phyloP scores from a whole-genome alignment of 2,329 filamentous ascomycete genomes.

The Sporothrix schenckii region DNA sequence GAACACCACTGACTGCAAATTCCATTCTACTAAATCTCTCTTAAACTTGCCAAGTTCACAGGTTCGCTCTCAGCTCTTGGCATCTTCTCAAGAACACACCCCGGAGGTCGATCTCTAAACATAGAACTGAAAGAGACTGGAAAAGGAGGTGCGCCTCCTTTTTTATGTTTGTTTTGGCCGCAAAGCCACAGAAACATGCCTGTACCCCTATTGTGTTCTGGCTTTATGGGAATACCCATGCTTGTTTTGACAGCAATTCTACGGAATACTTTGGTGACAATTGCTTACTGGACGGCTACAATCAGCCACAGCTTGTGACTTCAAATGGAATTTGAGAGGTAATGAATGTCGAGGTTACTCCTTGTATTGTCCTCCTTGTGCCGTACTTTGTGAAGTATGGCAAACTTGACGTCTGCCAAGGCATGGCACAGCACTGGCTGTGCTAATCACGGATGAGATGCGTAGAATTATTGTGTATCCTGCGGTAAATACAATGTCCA shows the following conservation, averaged over 20 bases:
- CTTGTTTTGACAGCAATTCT: conserved; percentile 4
- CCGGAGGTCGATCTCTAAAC: conserved; percentile 26
- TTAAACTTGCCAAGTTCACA: conserved; percentile 5
- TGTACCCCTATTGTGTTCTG: background rate
- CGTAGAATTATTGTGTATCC: too few relatives aligned
- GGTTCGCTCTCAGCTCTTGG: background rate
- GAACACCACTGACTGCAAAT: too few relatives aligned
- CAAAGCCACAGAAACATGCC: background rate
- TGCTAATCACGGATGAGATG: too few relatives aligned
- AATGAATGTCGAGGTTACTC: too few relatives aligned
- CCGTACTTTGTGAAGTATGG: background rate
- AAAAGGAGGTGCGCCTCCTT: background rate
- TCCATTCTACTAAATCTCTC: background rate
- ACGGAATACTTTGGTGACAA: background rate
- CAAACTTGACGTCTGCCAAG: background rate
- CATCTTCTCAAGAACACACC: background rate
- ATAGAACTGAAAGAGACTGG: conserved; percentile 14
- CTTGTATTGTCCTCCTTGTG: background rate
- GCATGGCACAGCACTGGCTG: too few relatives aligned
- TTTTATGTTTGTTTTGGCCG: background rate
- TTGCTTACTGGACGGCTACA: background rate
- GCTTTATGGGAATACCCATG: background rate
- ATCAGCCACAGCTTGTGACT: background rate
- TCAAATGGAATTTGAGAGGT: background rate
- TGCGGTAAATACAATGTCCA: too few relatives aligned